Evolutionary conservation across 495 filamentous ascomycete genomes (phyloP), one percentile per base, ranked within the genome.

Genomic region (Aspergillus olivimuriae): DNA sequence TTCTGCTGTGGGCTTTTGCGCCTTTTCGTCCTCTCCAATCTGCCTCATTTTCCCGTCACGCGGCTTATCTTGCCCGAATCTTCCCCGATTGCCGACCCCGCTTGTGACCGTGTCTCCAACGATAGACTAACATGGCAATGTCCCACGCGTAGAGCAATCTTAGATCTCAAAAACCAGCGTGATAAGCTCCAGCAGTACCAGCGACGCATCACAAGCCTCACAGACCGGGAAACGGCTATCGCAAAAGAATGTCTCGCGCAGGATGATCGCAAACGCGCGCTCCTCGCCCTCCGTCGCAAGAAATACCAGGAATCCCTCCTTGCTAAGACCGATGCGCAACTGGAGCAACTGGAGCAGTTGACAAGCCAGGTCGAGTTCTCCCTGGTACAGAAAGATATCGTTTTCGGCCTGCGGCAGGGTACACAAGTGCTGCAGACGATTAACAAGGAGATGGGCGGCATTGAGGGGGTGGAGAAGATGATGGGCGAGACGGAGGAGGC

Each of bases 111-210:
- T 30, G 24, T 3, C 5, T n/a, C 30, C 1, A 6, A 33, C 7
- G 16, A 7, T 17, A n/a, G 7, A 28, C 41, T 44, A 17, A 36
- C 20, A 44, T 36, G 11, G 12, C 18, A 1, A 14, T 18, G 11
- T 26, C 12, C 2, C n/a, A 2, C 26, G 4, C 14, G 5, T 19
- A 91, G 86, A 57, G 92, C 92, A 26, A 96, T 97, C 62, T 83
- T 96, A 45, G 89, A 97, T 68, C 81, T 98, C 61, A 97, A 97
- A 65, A 86, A 82, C 69, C 94, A 98, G 67, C 90, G 92, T 60
- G 92, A 98, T 74, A 89, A 86, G 55, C 86, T 97, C 2, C 88
- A 89, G 50, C 86, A 94, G 55, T 96, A 98, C 67, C 89, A 94
- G 61, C 81, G 83, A 47, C 85, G 86, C 51, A 91, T 98, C 57